Evolutionary conservation across 2,329 filamentous ascomycete species (phyloP).

Genomic region (Diaporthe destruens): DNA sequence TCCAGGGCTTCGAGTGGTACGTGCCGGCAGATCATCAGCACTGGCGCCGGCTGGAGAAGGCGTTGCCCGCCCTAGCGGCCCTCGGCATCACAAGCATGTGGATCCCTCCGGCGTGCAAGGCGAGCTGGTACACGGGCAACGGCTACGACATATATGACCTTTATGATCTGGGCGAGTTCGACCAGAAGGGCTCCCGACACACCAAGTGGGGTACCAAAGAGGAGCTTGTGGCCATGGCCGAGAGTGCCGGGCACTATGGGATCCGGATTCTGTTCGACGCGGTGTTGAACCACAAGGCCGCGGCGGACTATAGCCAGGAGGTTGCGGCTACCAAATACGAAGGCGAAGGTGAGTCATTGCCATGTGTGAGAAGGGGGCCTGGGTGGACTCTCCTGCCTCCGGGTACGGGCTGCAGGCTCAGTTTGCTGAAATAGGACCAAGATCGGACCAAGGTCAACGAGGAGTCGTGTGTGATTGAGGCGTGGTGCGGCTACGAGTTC

Average conservation of each 20-base stretch:
- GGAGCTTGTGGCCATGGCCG: slow-evolving; percentile 67
- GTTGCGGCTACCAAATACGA: slow-evolving; percentile 73
- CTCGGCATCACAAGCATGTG: slow-evolving; percentile 74
- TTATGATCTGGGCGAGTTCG: slow-evolving; percentile 78
- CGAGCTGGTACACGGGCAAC: slow-evolving; percentile 70
- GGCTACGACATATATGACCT: slow-evolving; percentile 78
- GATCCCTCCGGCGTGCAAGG: slow-evolving; percentile 80
- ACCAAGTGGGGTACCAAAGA: slow-evolving; percentile 79
- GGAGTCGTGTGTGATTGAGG: slow-evolving; percentile 72
- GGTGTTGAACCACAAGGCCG: slow-evolving; percentile 80
- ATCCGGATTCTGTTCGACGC: slow-evolving; percentile 77
- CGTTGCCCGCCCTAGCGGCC: slow-evolving; percentile 65
- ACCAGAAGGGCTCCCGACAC: slow-evolving; percentile 72
- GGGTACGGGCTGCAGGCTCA: not conserved
- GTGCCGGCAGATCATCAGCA: slow-evolving; percentile 71
- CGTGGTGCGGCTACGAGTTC: slow-evolving; percentile 77
- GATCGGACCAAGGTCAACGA: slow-evolving; percentile 68
- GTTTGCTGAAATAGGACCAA: slow-evolving; percentile 42
- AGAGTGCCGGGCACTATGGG: slow-evolving; percentile 63
- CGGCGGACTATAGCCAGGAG: slow-evolving; percentile 72
- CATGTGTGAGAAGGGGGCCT: too few species aligned
- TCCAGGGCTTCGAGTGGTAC: slow-evolving; percentile 82
- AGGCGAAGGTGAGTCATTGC: slow-evolving; percentile 51
- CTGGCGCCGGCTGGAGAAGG: slow-evolving; percentile 68
- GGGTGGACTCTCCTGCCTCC: not conserved